phyloP scores from a whole-genome alignment of 352 stramenopile species.

The Albugo laibachii region DNA sequence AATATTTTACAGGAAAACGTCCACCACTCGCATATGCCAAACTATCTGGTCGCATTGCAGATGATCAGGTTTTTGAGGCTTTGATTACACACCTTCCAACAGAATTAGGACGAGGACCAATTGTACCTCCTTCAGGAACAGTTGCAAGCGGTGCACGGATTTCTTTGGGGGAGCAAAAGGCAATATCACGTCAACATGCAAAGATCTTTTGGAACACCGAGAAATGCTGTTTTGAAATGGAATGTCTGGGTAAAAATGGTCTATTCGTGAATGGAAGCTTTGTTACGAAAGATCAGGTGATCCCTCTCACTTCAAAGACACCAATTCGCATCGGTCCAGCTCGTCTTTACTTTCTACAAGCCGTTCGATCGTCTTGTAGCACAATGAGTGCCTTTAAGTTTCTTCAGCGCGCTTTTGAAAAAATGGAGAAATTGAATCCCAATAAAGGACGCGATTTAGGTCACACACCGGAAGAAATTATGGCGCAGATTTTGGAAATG shows the following conservation, averaged over 20 bases:
- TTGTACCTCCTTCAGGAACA: constrained; percentile 7
- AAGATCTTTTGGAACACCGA: constrained; percentile 59
- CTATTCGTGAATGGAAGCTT: constrained; percentile 49
- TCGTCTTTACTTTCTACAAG: constrained; percentile 54
- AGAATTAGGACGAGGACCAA: constrained; percentile 39
- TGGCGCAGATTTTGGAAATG: constrained; percentile 50
- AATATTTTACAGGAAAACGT: constrained; percentile 51
- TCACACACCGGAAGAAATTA: constrained; percentile 37
- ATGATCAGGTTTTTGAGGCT: constrained; percentile 48
- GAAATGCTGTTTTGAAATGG: constrained; percentile 53
- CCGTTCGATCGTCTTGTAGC: constrained; percentile 46
- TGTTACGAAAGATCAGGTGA: constrained; percentile 44
- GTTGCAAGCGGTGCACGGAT: constrained; percentile 24
- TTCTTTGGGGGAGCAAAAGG: constrained; percentile 56
- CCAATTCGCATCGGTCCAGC: constrained; percentile 60
- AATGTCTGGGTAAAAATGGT: constrained; percentile 67
- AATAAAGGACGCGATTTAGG: constrained; percentile 10
- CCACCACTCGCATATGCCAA: constrained; percentile 69
- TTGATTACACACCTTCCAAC: constrained; percentile 55
- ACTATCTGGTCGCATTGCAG: constrained; percentile 30
- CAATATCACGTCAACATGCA: constrained; percentile 52
- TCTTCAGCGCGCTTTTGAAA: constrained; percentile 67
- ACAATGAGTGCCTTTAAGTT: constrained; percentile 72
- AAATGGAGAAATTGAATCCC: constrained; percentile 17
- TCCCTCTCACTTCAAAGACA: constrained; percentile 47